Percentiles rank a stretch among this genome's conserved stretches.
phyloP scores from a whole-genome alignment of 345 rosid species.

The Brassica nigra region DNA sequence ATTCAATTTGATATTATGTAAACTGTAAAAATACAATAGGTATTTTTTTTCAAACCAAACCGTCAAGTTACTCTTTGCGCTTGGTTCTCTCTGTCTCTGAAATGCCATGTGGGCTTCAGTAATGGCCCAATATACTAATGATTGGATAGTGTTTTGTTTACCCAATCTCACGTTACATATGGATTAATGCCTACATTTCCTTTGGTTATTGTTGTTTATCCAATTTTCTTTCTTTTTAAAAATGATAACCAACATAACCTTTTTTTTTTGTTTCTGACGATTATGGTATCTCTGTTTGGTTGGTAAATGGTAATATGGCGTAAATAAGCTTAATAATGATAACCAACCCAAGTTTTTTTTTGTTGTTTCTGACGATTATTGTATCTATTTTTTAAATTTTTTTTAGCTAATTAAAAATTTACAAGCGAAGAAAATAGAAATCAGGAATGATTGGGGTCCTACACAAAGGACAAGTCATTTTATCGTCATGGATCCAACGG shows the following conservation, averaged over 20 bases:
- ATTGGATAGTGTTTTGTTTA: background rate
- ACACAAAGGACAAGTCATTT: conserved; percentile 80
- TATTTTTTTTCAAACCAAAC: no score
- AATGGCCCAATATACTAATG: background rate
- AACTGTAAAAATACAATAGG: background rate
- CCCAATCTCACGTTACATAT: background rate
- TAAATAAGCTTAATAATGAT: no score
- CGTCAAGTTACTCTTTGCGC: background rate
- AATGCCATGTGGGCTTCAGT: background rate
- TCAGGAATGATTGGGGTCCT: conserved; percentile 74
- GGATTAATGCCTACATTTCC: background rate
- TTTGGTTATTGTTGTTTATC: background rate
- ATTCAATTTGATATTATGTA: background rate
- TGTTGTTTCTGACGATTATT: background rate
- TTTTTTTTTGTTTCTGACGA: no score
- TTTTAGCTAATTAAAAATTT: background rate
- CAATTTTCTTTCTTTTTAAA: background rate
- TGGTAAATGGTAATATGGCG: background rate
- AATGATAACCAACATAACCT: no score
- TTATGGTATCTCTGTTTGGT: background rate
- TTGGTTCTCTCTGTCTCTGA: background rate
- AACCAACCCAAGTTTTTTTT: background rate
- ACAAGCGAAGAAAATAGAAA: conserved; percentile 21
- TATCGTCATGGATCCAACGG: conserved; percentile 84
- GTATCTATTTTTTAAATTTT: background rate